Conservation (phyloP, 2,329 filamentous ascomycete genomes). For the Claviceps sp. region DNA sequence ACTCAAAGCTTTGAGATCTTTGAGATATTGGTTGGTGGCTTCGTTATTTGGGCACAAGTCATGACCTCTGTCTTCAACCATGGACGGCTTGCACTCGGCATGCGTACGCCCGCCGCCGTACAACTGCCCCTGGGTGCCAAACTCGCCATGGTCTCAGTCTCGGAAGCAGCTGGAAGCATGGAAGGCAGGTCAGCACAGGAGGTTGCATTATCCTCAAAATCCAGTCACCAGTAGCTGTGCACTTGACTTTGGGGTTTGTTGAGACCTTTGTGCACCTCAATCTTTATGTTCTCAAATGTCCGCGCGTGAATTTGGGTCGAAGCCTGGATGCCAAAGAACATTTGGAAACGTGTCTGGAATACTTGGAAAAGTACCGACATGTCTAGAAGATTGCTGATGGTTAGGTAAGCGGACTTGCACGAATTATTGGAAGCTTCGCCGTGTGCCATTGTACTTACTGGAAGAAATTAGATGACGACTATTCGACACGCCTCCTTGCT, state of each 20-base stretch:
- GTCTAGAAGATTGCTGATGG: constrained; percentile 18
- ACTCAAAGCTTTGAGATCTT: constrained; percentile 20
- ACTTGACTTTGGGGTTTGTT: constrained; percentile 25
- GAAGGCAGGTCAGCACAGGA: constrained; percentile 21
- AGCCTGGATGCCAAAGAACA: constrained; percentile 14
- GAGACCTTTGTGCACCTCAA: constrained; percentile 27
- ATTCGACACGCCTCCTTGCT: constrained; percentile 15
- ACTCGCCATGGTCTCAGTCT: constrained; percentile 21
- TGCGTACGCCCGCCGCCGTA: constrained; percentile 18
- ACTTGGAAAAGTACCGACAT: constrained; percentile 14
- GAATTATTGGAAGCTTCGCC: background rate
- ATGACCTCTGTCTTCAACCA: constrained; percentile 29
- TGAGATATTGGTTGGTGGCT: constrained; percentile 26
- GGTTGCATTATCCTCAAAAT: constrained; percentile 23
- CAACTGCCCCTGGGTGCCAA: constrained; percentile 26
- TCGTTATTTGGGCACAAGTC: constrained; percentile 29
- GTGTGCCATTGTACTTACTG: background rate
- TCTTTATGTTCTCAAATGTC: background rate
- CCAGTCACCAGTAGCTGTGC: constrained; percentile 18
- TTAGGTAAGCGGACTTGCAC: constrained; percentile 10
- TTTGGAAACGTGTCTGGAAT: constrained; percentile 14
- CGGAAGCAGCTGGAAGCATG: constrained; percentile 19
- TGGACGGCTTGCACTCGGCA: constrained; percentile 25
- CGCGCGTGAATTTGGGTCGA: background rate
- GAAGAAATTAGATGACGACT: constrained; percentile 10